A percentile compares a stretch with the other conserved stretches of the same genome.
Conservation (phyloP, 768 basidiomycete species). For the Ramaria sp. region DNA sequence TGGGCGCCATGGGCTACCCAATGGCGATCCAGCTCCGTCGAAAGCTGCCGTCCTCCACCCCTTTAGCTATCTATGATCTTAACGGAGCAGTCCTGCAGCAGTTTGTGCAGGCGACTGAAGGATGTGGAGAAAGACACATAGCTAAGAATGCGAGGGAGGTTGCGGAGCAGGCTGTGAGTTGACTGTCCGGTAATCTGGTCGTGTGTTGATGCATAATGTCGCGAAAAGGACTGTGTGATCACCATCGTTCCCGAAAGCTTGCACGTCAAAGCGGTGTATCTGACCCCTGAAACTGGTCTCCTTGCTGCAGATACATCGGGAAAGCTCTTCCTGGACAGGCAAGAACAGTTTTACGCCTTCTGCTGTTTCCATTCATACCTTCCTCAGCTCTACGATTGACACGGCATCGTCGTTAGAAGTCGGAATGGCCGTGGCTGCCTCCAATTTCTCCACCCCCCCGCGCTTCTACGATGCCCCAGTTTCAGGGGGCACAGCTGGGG, state of each 20-base stretch:
- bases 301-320: slow-evolving; percentile 7
- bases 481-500: slow-evolving; percentile 8
- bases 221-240: slow-evolving; percentile 27
- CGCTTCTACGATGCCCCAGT: slow-evolving; percentile 7
- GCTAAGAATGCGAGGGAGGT: slow-evolving; percentile 6
- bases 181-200: background rate
- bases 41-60: background rate
- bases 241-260: slow-evolving; percentile 28
- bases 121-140: background rate
- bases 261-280: slow-evolving; percentile 23
- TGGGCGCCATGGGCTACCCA: slow-evolving; percentile 9
- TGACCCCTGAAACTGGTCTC: slow-evolving; percentile 8
- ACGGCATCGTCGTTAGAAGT: slow-evolving; percentile 8
- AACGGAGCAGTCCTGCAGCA: background rate
- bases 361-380: background rate
- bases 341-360: background rate
- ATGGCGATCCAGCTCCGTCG: slow-evolving; percentile 8
- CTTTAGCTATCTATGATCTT: background rate
- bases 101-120: background rate
- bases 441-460: background rate
- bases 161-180: slow-evolving; percentile 1
- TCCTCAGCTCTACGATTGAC: slow-evolving; percentile 10
- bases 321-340: slow-evolving; percentile 7
- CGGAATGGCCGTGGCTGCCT: slow-evolving; percentile 4
- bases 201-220: background rate